Conservation (phyloP, 768 basidiomycete species). For the Ramaria rubella region DNA sequence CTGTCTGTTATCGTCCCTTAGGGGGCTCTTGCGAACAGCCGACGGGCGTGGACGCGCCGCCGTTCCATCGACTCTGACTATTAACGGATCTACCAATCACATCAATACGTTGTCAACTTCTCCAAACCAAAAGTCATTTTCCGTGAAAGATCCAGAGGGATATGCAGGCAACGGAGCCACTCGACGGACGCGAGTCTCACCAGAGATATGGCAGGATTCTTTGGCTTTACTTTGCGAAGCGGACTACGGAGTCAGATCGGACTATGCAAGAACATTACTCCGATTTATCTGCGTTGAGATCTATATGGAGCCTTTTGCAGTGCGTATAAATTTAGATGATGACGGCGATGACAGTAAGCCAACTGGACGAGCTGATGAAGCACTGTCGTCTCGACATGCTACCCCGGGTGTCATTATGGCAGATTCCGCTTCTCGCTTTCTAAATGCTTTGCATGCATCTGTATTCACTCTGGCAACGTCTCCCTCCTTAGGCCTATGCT, state of each 20-base stretch:
- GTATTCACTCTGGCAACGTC: constrained; percentile 73
- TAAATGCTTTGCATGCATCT: constrained; percentile 77
- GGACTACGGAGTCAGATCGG: constrained; percentile 69
- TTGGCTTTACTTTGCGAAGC: constrained; percentile 76
- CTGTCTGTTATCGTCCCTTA: constrained; percentile 60
- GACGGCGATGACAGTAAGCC: not conserved
- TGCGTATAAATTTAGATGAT: constrained; percentile 2
- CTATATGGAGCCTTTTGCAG: constrained; percentile 4
- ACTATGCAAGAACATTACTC: constrained; percentile 67
- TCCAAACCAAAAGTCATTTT: not conserved
- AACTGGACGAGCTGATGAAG: not conserved
- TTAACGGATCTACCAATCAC: constrained; percentile 5
- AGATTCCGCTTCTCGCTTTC: constrained; percentile 60
- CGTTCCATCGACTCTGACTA: constrained; percentile 12
- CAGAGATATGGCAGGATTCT: constrained; percentile 90
- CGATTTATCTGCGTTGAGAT: constrained; percentile 16
- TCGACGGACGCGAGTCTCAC: constrained; percentile 62
- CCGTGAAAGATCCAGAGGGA: not conserved
- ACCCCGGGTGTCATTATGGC: constrained; percentile 24
- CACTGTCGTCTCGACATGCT: constrained; percentile 1
- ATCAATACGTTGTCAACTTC: not conserved
- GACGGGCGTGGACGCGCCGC: constrained; percentile 34
- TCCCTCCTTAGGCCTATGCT: constrained; percentile 45
- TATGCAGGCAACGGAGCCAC: constrained; percentile 19
- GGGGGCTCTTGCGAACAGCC: constrained; percentile 62